phyloP scores from a whole-genome alignment of 2,329 filamentous ascomycete species.

The Apiospora arundinis region DNA sequence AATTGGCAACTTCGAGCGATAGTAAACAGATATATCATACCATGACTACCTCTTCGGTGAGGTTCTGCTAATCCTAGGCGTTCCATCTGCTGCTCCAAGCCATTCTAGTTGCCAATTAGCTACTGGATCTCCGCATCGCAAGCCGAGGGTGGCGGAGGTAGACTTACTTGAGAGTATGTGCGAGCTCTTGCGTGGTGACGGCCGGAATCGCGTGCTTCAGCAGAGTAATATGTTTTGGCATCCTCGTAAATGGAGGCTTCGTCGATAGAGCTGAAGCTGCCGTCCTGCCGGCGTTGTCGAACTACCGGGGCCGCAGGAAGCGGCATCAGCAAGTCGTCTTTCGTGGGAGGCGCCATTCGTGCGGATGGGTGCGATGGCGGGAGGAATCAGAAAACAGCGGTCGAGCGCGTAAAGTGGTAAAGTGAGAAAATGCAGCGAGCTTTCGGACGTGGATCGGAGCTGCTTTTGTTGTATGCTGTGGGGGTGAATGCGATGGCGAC shows the following conservation, averaged over 20 bases:
- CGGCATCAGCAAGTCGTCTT: conserved; percentile 18
- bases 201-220: conserved; percentile 59
- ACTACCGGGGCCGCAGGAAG: neutral
- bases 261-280: conserved; percentile 48
- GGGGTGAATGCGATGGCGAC: neutral
- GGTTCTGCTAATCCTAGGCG: conserved; percentile 58
- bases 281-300: conserved; percentile 29
- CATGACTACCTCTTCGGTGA: conserved; percentile 65
- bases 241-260: conserved; percentile 59
- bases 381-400: neutral
- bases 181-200: conserved; percentile 57
- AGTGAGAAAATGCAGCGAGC: neutral
- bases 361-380: neutral
- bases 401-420: conserved; percentile 1
- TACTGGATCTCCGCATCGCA: neutral
- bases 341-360: conserved; percentile 15
- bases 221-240: conserved; percentile 64
- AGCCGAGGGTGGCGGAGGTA: neutral
- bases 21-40: conserved; percentile 43
- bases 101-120: conserved; percentile 48
- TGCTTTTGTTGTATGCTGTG: neutral
- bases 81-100: conserved; percentile 59
- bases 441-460: conserved; percentile 11
- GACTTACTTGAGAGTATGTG: conserved; percentile 61
- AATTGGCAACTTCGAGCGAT: neutral